Conservation (phyloP, 176 grass and related monocot genomes). For the Oryza coarctata region DNA sequence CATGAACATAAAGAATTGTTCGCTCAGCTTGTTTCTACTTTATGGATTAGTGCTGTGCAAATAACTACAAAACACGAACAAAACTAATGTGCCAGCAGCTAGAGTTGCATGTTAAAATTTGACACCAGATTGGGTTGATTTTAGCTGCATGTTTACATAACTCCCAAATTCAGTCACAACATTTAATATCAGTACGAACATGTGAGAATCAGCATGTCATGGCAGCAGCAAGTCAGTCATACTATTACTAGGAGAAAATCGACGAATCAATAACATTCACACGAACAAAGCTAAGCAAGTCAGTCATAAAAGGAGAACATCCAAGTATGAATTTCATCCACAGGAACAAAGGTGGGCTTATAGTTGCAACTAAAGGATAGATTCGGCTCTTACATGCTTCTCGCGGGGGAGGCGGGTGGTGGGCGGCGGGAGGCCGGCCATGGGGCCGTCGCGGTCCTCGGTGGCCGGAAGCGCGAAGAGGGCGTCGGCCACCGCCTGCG, state of each 20-base stretch:
- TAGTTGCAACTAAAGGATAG: neutral
- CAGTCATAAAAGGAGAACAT: neutral
- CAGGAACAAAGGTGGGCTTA: neutral
- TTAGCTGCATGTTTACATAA: neutral
- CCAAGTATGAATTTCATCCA: neutral
- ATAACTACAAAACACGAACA: neutral
- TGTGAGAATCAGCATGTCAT: neutral
- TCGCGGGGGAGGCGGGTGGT: conserved; percentile 66
- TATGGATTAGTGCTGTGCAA: neutral
- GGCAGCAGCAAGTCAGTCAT: neutral
- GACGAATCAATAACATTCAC: neutral
- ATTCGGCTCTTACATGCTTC: conserved; percentile 59
- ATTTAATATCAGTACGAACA: neutral
- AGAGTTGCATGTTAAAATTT: neutral
- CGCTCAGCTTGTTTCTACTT: neutral
- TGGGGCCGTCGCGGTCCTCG: conserved; percentile 67
- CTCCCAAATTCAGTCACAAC: neutral
- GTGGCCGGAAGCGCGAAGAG: conserved; percentile 69
- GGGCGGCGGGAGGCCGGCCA: conserved; percentile 60
- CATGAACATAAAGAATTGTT: neutral
- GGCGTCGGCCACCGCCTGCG: conserved; percentile 70
- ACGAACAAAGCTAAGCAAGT: too few relatives aligned
- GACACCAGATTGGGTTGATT: neutral
- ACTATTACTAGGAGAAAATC: too few relatives aligned
- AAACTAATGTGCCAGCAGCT: neutral